These are phyloP conservation scores for Macrolepiota dolichaula DNA, from an alignment of 768 basidiomycete genomes.

Conservation along the genomic window DNA sequence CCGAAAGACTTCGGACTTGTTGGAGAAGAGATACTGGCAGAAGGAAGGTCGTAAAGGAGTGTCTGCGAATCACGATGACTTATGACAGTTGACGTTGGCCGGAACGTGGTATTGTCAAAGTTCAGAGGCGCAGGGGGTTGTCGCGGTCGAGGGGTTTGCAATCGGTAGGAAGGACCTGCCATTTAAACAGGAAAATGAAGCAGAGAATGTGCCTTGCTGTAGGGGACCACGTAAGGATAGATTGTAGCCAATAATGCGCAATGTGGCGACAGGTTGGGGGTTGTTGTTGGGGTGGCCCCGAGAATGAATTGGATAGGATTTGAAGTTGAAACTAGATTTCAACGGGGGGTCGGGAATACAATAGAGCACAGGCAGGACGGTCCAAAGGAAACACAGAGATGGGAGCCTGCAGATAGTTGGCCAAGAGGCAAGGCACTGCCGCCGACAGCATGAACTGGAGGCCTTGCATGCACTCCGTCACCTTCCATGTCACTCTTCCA, in stretches of 20 bases:
- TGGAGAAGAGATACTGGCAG: slow-evolving; percentile 56
- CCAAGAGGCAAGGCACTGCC: slow-evolving; percentile 3
- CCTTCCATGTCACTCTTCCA: neutral
- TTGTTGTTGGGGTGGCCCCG: neutral
- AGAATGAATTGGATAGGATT: neutral
- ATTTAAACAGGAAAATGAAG: slow-evolving; percentile 31
- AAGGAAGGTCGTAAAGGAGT: slow-evolving; percentile 75
- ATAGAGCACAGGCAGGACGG: neutral
- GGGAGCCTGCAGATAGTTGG: neutral
- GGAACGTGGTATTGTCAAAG: slow-evolving; percentile 42
- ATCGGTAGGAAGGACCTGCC: slow-evolving; percentile 61
- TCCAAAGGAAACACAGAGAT: neutral
- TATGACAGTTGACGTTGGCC: slow-evolving; percentile 39
- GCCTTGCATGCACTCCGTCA: slow-evolving; percentile 1
- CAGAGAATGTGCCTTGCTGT: slow-evolving; percentile 8
- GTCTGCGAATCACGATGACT: slow-evolving; percentile 49
- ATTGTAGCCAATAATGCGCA: neutral
- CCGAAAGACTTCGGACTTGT: slow-evolving; percentile 45
- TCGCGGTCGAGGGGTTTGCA: slow-evolving; percentile 61
- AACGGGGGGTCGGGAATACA: neutral
- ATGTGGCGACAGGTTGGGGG: neutral
- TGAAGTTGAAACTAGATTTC: neutral
- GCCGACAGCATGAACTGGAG: neutral
- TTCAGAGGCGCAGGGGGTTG: slow-evolving; percentile 61
- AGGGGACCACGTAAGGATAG: neutral